Evolutionary conservation across 768 basidiomycete genomes (phyloP).

Genomic region (Exidia glandulosa): DNA sequence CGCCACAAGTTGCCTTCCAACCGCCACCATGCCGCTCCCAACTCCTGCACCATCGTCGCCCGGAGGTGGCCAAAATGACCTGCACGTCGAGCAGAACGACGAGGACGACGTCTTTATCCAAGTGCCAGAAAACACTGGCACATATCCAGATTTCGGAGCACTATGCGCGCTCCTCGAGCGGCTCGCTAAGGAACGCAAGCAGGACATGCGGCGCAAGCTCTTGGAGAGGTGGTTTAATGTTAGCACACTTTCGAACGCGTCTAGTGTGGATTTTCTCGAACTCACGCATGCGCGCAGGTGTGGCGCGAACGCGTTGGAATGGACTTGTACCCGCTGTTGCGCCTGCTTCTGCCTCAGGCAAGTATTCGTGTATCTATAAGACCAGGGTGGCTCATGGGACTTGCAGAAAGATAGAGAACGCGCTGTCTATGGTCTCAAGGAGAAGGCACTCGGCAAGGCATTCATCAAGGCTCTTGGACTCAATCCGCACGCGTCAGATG

Average conservation of each 20-base stretch:
- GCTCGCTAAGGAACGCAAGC: conserved; percentile 60
- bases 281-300: conserved; percentile 33
- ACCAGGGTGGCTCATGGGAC: not conserved
- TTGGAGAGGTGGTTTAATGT: conserved; percentile 76
- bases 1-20: not conserved
- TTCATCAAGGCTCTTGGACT: conserved; percentile 87
- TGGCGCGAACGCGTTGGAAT: conserved; percentile 81
- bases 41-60: not conserved
- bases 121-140: conserved; percentile 8
- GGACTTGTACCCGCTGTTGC: conserved; percentile 82
- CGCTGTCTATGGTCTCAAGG: conserved; percentile 87
- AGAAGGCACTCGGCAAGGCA: conserved; percentile 85
- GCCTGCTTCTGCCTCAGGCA: conserved; percentile 79
- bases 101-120: conserved; percentile 1
- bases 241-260: conserved; percentile 19
- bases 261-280: conserved; percentile 8
- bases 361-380: conserved; percentile 21
- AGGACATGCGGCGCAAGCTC: conserved; percentile 58
- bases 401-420: conserved; percentile 86
- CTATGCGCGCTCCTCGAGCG: conserved; percentile 57
- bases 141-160: conserved; percentile 11
- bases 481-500: conserved; percentile 67
- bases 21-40: not conserved
- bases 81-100: not conserved
- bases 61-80: not conserved